Conservation (phyloP, 805 yeast genomes). For the Kluyveromyces siamensis region DNA sequence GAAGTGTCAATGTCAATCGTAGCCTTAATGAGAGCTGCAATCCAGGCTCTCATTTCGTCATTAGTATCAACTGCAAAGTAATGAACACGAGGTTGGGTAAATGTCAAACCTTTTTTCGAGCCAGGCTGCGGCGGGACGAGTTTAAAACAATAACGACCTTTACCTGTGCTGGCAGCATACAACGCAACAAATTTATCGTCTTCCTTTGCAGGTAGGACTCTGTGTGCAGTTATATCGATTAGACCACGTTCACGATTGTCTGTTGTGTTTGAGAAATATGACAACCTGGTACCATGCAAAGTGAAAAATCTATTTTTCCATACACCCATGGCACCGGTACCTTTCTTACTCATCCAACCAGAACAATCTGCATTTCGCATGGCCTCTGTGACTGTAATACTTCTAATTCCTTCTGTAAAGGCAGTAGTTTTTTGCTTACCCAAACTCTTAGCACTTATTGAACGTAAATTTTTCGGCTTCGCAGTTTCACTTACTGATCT, state of each 20-base stretch:
- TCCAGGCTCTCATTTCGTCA: constrained; percentile 93
- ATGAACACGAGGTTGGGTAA: constrained; percentile 93
- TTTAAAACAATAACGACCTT: constrained; percentile 89
- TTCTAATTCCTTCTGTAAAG: constrained; percentile 79
- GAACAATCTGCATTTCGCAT: constrained; percentile 64
- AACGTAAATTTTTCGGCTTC: constrained; percentile 42
- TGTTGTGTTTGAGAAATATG: constrained; percentile 70
- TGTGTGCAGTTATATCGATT: constrained; percentile 91
- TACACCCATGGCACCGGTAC: constrained; percentile 73
- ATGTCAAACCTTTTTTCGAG: constrained; percentile 85
- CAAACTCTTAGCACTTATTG: constrained; percentile 42
- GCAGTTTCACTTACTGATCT: constrained; percentile 43
- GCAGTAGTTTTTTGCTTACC: constrained; percentile 65
- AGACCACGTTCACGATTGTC: constrained; percentile 86
- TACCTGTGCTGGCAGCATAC: constrained; percentile 88
- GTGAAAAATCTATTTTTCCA: constrained; percentile 86
- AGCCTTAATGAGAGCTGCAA: constrained; percentile 88
- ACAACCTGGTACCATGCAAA: constrained; percentile 84
- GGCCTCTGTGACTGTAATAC: constrained; percentile 67
- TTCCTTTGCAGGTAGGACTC: constrained; percentile 73
- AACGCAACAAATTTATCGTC: constrained; percentile 81
- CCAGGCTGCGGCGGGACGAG: constrained; percentile 97
- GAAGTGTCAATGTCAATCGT: constrained; percentile 93
- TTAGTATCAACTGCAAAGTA: constrained; percentile 89
- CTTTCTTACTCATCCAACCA: constrained; percentile 96